Conservation (phyloP, 495 filamentous ascomycete species). For the Aspergillus funiculosus region DNA sequence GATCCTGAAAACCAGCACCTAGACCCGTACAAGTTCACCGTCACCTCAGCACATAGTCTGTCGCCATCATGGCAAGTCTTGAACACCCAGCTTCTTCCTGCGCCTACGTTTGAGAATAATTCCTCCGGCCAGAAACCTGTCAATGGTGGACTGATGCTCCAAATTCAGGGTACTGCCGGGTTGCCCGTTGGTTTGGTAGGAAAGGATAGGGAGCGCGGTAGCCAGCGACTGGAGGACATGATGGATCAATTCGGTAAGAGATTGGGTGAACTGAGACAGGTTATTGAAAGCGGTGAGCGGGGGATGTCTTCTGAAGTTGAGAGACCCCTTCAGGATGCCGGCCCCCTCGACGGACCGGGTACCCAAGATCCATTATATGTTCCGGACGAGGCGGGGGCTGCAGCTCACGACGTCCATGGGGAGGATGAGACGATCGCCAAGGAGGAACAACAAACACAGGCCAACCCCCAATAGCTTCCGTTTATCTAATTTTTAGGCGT, state of each 20-base stretch:
- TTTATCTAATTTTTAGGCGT: not conserved
- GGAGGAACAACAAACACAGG: not conserved
- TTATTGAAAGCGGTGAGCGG: slow-evolving; percentile 37
- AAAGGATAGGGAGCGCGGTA: slow-evolving; percentile 29
- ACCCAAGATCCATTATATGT: not conserved
- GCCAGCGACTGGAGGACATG: slow-evolving; percentile 46
- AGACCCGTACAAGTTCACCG: slow-evolving; percentile 25
- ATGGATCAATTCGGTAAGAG: slow-evolving; percentile 63
- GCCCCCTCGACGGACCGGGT: not conserved
- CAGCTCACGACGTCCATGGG: not conserved
- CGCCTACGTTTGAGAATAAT: slow-evolving; percentile 55
- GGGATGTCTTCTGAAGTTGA: not conserved
- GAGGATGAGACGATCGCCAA: not conserved
- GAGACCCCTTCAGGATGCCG: not conserved
- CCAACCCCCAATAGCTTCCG: not conserved
- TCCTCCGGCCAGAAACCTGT: slow-evolving; percentile 24
- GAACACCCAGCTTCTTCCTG: slow-evolving; percentile 42
- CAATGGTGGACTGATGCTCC: slow-evolving; percentile 55
- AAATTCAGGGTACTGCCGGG: slow-evolving; percentile 53
- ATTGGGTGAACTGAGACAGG: slow-evolving; percentile 46
- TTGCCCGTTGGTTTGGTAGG: slow-evolving; percentile 25
- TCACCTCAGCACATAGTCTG: slow-evolving; percentile 47
- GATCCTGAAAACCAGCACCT: slow-evolving; percentile 17
- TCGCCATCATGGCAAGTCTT: slow-evolving; percentile 50
- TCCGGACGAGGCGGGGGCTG: not conserved